phyloP scores from a whole-genome alignment of 1,139 yeast genomes.

The Lizanozyma gosingica region DNA sequence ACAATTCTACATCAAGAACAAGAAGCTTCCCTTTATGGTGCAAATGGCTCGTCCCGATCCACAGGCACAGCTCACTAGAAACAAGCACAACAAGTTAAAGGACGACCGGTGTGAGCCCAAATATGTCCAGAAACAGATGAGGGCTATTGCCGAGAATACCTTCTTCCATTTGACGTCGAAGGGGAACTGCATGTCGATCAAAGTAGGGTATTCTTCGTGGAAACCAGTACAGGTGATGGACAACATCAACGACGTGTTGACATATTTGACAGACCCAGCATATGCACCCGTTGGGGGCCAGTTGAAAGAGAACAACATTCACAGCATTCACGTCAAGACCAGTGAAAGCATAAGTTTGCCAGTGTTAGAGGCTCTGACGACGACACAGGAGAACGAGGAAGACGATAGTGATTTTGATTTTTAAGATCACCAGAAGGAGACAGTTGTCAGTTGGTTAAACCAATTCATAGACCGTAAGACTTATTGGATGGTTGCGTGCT shows the following conservation, averaged over 20 bases:
- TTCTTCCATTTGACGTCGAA: conserved; percentile 50
- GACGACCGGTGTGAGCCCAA: conserved; percentile 53
- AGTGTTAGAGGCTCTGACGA: neutral
- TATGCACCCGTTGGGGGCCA: conserved; percentile 54
- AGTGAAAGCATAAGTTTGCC: conserved; percentile 51
- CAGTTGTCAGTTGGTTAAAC: no score
- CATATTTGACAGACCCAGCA: conserved; percentile 39
- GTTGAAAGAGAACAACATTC: conserved; percentile 33
- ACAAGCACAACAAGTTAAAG: conserved; percentile 29
- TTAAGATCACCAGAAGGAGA: no score
- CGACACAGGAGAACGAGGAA: conserved; percentile 9
- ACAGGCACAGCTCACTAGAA: conserved; percentile 25
- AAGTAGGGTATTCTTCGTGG: conserved; percentile 46
- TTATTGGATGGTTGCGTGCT: no score
- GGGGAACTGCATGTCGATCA: conserved; percentile 41
- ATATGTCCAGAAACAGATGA: conserved; percentile 52
- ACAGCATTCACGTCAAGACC: conserved; percentile 51
- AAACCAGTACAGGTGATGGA: conserved; percentile 31
- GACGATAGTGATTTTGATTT: conserved; percentile 24
- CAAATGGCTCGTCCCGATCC: conserved; percentile 52
- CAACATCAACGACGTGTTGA: conserved; percentile 48
- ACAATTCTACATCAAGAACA: conserved; percentile 48
- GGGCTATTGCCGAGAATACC: conserved; percentile 52
- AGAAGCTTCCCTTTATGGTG: conserved; percentile 55
- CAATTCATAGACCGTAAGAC: no score